Base-by-base conservation (phyloP, 2,329 filamentous ascomycete species). In the Pseudogymnoascus sp. region DNA sequence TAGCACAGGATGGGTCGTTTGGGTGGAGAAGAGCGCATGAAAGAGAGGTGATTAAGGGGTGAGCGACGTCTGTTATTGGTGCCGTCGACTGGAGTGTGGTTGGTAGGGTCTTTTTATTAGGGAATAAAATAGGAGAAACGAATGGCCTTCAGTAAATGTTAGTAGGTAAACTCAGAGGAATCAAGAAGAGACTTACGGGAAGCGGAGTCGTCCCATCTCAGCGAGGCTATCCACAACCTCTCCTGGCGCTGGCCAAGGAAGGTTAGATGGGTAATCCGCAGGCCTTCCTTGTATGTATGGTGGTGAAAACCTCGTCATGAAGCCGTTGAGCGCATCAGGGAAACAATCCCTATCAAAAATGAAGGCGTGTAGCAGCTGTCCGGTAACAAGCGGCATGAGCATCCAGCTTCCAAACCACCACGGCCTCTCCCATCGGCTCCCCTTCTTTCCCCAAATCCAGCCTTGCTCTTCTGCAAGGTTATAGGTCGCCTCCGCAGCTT, bases 1-100 rank as follows among this genome's bases (percentile, higher is more conserved):
- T 89, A 37, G 88, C 82, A 73, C 93, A 99, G 15, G 90, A 96
- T 1, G 93, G 92, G 68, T 96, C 90, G 15, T 83, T 80, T 0
- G 93, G 92, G 71, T 99, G 93, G 2, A 97, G 83, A 1, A 93
- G 82, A 1, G 93, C 93, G 75, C 94, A 99, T 43, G 91, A 93
- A 18, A 97, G 83, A 25, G 86, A 88, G 8, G 83, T 86, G 72
- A 96, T 93, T 41, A 91, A 85, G 1, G 93, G 93, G 70, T 97
- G 93, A 0, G 93, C 93, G 28, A 88, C 83, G 1, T 88, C 86
- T 1, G 90, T 91, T 60, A 97, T 84, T 0, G 91, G 89, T 0
- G 87, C 81, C 61, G 97, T 86, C 11, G 82, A 76, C 20, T 79
- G 71, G n/a, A 96, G 80, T 3, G 85, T 78, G 3, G 81, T 71